Percentiles rank a stretch among this genome's conserved stretches.
Conservation (phyloP, 139 green algal genomes). For the Ettlia oleoabundans region DNA sequence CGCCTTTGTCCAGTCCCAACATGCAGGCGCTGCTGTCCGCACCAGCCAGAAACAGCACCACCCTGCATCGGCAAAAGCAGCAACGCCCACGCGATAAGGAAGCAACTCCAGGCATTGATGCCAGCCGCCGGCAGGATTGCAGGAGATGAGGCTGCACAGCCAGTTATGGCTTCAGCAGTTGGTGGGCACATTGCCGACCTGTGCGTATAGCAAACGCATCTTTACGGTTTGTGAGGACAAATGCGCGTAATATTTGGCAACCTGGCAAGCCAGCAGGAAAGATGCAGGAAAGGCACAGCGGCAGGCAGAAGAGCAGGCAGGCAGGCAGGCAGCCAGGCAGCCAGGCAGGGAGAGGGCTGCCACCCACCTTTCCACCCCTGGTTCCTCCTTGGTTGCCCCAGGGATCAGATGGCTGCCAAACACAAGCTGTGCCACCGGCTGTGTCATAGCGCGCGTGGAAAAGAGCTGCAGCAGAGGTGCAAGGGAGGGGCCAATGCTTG, state of each 20-base stretch:
- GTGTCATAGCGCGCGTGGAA: slow-evolving; percentile 6
- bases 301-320: neutral
- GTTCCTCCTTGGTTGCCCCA: slow-evolving; percentile 6
- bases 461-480: no score
- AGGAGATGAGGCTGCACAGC: no score
- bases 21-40: slow-evolving; percentile 38
- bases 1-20: slow-evolving; percentile 29
- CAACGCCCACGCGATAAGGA: neutral
- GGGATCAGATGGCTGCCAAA: slow-evolving; percentile 38
- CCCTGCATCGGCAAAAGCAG: slow-evolving; percentile 23
- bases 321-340: neutral
- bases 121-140: no score
- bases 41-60: slow-evolving; percentile 42
- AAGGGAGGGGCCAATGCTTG: no score
- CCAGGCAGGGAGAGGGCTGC: neutral
- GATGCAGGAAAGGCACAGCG: no score
- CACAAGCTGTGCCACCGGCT: slow-evolving; percentile 21
- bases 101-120: no score
- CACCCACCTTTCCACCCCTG: slow-evolving; percentile 17
- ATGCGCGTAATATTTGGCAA: no score
- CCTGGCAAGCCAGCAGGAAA: no score
- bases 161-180: no score
- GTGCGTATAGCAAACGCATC: no score
- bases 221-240: no score
- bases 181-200: no score